Evolutionary conservation across 2,329 filamentous ascomycete genomes (phyloP), one percentile per base, ranked within the genome.

Genomic region (Geoglossum cookeanum): DNA sequence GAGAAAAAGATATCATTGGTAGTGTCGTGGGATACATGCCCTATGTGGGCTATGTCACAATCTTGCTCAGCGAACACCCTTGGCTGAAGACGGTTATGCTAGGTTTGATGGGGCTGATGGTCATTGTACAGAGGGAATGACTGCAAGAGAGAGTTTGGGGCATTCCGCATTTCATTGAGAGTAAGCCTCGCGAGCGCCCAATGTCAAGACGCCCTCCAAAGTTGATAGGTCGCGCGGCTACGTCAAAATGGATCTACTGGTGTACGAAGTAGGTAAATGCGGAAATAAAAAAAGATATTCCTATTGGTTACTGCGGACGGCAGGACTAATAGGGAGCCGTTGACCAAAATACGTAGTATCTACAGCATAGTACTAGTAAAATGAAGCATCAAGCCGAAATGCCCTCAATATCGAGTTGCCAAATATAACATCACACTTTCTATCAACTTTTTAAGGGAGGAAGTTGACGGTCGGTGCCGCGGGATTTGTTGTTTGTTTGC

Each of bases 21-120:
- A 94, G 86, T 63, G 92, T 97, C 5, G 75, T 92, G 9, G 92
- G 80, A 42, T 98, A 94, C 68, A 83, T 97, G 58, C 92, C 92
- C 0, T 94, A 92, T 65, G 89, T 97, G 13, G 92, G 92, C 62
- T 97, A 97, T 67, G 90, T 97, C 51, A 98, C 92, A 1, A 98
- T 98, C 64, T 75, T 97, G 70, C 75, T 98, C 61, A 92, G 87
- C 61, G 92, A 98, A 69, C 84, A 98, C 68, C 92, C 92, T 4
- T 97, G 91, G 91, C 70, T 97, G 64, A 98, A 98, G 79, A 94
- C 87, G 48, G 91, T 83, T 30, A 87, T 97, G 83, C 70, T 98
- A 65, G 91, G 87, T 1, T 78, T 96, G 55, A 98, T 98, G 92
- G 92, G 91, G 1, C 69, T 96, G 64, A 81, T 94, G 72, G 92